A percentile compares a stretch with the other conserved stretches of the same genome.
Conservation (phyloP, 768 basidiomycete species). For the Leucogyrophana mollusca region DNA sequence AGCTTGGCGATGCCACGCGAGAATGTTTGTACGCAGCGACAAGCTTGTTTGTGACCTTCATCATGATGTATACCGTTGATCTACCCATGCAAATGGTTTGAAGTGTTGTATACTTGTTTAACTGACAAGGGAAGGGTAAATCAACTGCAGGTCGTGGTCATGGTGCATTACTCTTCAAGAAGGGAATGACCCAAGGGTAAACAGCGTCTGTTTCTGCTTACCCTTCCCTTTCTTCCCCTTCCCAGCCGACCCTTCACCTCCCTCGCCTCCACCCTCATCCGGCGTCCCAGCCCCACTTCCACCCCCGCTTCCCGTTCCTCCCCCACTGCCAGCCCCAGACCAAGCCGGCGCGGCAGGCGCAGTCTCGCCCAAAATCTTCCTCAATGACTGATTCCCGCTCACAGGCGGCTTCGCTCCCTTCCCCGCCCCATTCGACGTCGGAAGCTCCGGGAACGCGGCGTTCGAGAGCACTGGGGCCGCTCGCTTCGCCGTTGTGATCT, state of each 20-base stretch:
- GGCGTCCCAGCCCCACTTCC: slow-evolving; percentile 9
- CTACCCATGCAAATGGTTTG: too few species aligned
- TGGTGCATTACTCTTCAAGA: slow-evolving; percentile 14
- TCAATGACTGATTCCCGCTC: slow-evolving; percentile 64
- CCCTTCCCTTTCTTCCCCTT: slow-evolving; percentile 78
- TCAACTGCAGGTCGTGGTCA: too few species aligned
- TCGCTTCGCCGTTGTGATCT: too few species aligned
- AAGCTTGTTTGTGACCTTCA: too few species aligned
- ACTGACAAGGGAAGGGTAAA: too few species aligned
- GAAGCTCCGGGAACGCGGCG: slow-evolving; percentile 70
- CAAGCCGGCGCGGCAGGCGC: slow-evolving; percentile 32
- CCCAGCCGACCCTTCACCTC: slow-evolving; percentile 13
- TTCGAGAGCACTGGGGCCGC: slow-evolving; percentile 43
- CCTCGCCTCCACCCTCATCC: slow-evolving; percentile 10
- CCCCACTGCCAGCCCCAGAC: slow-evolving; percentile 15
- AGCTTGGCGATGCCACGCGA: too few species aligned
- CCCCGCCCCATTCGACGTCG: slow-evolving; percentile 39
- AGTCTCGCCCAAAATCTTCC: slow-evolving; percentile 61
- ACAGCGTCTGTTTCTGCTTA: slow-evolving; percentile 84
- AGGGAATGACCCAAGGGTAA: slow-evolving; percentile 58
- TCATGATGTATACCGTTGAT: too few species aligned
- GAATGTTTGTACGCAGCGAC: too few species aligned
- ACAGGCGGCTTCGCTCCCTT: slow-evolving; percentile 39
- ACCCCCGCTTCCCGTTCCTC: slow-evolving; percentile 1
- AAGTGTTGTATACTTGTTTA: too few species aligned